Evolutionary conservation across 2,329 filamentous ascomycete species (phyloP).

Genomic region (Ophiostoma populinum): DNA sequence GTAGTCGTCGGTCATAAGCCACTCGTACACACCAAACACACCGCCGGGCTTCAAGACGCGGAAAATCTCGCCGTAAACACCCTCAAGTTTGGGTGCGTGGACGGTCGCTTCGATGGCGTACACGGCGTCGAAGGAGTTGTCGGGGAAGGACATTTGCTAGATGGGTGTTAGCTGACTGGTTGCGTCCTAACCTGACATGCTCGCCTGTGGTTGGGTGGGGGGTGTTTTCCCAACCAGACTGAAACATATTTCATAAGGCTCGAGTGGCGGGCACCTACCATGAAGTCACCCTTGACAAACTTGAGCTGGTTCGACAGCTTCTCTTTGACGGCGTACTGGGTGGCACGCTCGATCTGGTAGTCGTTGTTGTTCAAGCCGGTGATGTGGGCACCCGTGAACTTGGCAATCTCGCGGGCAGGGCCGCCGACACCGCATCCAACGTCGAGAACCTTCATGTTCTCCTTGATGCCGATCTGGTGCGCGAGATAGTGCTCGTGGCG

Average conservation of each 20-base stretch:
- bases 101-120: conserved; percentile 97
- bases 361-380: conserved; percentile 97
- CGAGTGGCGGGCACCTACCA: conserved; percentile 47
- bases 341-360: conserved; percentile 95
- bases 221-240: no score
- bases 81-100: conserved; percentile 78
- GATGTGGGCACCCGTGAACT: conserved; percentile 80
- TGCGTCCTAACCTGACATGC: no score
- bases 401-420: conserved; percentile 86
- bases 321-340: conserved; percentile 65
- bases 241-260: no score
- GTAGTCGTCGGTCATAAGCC: conserved; percentile 95
- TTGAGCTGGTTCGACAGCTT: conserved; percentile 61
- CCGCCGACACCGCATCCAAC: conserved; percentile 96
- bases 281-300: conserved; percentile 94
- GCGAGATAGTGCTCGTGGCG: conserved; percentile 97
- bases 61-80: conserved; percentile 88
- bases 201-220: no score
- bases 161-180: neutral
- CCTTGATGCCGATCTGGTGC: conserved; percentile 68
- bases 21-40: conserved; percentile 93
- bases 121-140: conserved; percentile 83
- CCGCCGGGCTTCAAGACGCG: conserved; percentile 91
- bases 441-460: conserved; percentile 80
- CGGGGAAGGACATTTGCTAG: conserved; percentile 76